Conservation (phyloP, 1,284 basidiomycete species). For the Volvariella volvacea region DNA sequence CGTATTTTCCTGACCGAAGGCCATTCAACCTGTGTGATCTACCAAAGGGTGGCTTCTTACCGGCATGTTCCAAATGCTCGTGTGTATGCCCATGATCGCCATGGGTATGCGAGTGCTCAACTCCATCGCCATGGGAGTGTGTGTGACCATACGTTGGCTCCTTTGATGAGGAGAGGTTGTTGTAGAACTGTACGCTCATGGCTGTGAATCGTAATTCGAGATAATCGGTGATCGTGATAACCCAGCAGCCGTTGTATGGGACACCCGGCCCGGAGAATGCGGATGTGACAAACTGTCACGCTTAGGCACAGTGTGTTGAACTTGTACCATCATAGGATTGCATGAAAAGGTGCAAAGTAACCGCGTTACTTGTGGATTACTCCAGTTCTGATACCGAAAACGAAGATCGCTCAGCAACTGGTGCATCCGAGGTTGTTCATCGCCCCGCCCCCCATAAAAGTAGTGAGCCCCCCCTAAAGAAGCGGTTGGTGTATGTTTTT, state of each 20-base stretch:
- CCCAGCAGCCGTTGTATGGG: no score
- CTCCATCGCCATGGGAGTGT: constrained; percentile 39
- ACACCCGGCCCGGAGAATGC: no score
- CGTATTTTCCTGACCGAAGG: constrained; percentile 68
- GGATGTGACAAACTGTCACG: no score
- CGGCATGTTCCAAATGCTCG: constrained; percentile 83
- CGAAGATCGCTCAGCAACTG: constrained; percentile 1
- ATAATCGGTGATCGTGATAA: no score
- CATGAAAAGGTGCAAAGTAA: constrained; percentile 21
- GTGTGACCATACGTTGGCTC: constrained; percentile 23
- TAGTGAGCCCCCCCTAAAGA: no score
- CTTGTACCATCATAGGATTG: no score
- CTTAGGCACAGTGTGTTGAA: no score
- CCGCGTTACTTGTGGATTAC: constrained; percentile 23
- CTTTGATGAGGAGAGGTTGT: constrained; percentile 42
- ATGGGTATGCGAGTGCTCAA: constrained; percentile 21
- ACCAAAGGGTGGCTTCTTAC: constrained; percentile 30
- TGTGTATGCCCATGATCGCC: constrained; percentile 87
- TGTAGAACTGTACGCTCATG: constrained; percentile 69
- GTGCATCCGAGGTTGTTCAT: no score
- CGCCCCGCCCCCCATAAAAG: no score
- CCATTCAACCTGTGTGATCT: no score
- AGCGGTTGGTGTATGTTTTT: no score
- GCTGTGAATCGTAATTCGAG: not conserved
- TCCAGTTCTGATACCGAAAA: constrained; percentile 25